Evolutionary conservation across 192 early-diverging fungal genomes (phyloP), one percentile per base, ranked within the genome.

Genomic region (Chytriomyces sp.): DNA sequence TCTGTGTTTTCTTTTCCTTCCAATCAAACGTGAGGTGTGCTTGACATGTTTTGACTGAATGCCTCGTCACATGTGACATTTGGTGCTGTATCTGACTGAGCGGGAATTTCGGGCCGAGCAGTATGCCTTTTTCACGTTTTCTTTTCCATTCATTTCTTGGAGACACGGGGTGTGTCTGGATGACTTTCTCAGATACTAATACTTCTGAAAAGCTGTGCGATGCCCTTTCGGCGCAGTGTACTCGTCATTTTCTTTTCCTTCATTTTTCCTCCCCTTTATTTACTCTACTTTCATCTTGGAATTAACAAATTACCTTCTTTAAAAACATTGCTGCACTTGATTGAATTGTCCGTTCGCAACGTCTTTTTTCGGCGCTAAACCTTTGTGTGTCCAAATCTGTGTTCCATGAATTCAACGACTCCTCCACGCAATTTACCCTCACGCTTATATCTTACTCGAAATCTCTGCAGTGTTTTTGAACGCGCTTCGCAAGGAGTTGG

Each of bases 401-500:
- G 35, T 35, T n/a, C n/a, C n/a, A n/a, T n/a, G n/a, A n/a, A n/a
- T n/a, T 35, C 35, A 35, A 35, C 35, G 35, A 35, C 35, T 35
- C 35, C 35, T 35, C 1, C 35, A 4, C 35, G 0, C 35, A 2
- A 35, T 35, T 35, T 26, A 23, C 13, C 26, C 20, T 1, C 24
- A 59, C 16, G 7, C 43, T 69, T 16, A 18, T n/a, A 50, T 76
- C 3, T 61, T 13, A 53, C 50, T 73, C 44, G 66, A 48, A 26
- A 24, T 74, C 20, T 68, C 50, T 75, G n/a, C 67, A 93, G 92
- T 35, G 43, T 92, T 50, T 91, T 92, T 79, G 89, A 91, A 62
- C 89, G 92, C 26, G 92, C 84, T 46, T 87, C 92, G 45, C 75
- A 81, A 44, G 80, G 76, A 45, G 88, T 91, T 28, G 92, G 92